These are phyloP conservation scores for Pythium rishiriense DNA, from an alignment of 352 stramenopile species.

Conservation along the genomic window DNA sequence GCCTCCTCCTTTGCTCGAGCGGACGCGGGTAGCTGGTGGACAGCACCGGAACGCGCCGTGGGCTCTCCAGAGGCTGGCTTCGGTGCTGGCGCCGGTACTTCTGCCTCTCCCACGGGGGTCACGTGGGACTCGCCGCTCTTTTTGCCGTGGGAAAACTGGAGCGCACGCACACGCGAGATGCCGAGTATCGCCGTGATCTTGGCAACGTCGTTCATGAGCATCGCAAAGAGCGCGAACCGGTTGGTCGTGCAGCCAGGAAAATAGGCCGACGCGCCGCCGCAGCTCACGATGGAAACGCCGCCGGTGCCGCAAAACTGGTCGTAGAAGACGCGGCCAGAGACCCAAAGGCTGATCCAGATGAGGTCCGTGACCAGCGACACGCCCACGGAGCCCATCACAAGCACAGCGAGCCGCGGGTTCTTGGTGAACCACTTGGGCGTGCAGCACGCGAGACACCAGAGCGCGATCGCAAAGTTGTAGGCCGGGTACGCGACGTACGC, in stretches of 20 bases:
- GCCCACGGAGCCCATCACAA: constrained; percentile 53
- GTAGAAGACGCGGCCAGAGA: constrained; percentile 72
- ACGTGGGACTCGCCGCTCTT: constrained; percentile 10
- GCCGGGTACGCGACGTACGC: constrained; percentile 80
- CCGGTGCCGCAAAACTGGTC: constrained; percentile 67
- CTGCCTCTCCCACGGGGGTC: background rate
- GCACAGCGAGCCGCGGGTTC: constrained; percentile 43
- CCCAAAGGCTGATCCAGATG: constrained; percentile 78
- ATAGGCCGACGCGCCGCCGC: constrained; percentile 54
- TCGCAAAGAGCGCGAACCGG: constrained; percentile 63
- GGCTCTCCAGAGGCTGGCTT: background rate
- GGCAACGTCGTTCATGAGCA: constrained; percentile 57
- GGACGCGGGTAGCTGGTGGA: background rate
- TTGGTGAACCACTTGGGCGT: constrained; percentile 50
- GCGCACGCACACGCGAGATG: constrained; percentile 49
- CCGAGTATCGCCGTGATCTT: constrained; percentile 46
- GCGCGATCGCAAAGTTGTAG: constrained; percentile 77
- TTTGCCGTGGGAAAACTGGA: constrained; percentile 25
- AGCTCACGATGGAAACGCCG: constrained; percentile 66
- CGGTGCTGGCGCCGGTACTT: background rate
- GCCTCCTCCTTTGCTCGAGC: background rate
- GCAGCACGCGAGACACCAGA: constrained; percentile 67
- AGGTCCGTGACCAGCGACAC: constrained; percentile 69
- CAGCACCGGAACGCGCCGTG: background rate
- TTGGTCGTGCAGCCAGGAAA: constrained; percentile 74